phyloP scores from a whole-genome alignment of 1,139 yeast species.

The Saccharomyces hybrid region DNA sequence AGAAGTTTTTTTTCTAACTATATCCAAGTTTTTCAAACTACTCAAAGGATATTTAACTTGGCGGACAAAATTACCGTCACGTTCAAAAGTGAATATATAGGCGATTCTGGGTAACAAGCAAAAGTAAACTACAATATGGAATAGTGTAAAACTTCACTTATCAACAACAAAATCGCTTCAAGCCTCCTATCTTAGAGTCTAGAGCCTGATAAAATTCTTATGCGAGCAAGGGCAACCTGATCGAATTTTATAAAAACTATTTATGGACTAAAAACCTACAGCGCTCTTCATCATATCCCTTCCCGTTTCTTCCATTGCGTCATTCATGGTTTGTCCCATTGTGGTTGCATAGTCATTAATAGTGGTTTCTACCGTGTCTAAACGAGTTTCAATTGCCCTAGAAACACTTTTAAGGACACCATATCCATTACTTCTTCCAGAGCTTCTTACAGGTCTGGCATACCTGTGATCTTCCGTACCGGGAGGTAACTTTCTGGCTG shows the following conservation, averaged over 20 bases:
- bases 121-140: neutral
- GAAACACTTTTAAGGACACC: constrained; percentile 37
- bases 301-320: constrained; percentile 44
- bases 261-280: constrained; percentile 39
- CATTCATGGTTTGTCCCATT: constrained; percentile 48
- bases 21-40: neutral
- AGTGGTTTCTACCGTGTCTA: constrained; percentile 48
- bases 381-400: constrained; percentile 44
- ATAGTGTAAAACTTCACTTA: neutral
- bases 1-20: neutral
- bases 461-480: constrained; percentile 35
- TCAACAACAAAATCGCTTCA: neutral
- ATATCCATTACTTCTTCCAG: constrained; percentile 31
- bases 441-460: constrained; percentile 43
- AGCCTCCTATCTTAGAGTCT: neutral
- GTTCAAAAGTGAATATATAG: neutral
- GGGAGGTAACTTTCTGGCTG: constrained; percentile 7
- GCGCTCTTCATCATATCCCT: constrained; percentile 47
- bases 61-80: neutral
- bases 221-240: neutral
- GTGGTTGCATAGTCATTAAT: constrained; percentile 52
- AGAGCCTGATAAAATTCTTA: neutral
- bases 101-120: neutral
- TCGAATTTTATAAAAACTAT: neutral
- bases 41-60: neutral